A percentile compares a stretch with the other conserved stretches of the same genome.
Conservation (phyloP, 805 yeast species). For the Yamadazyma scolyti region DNA sequence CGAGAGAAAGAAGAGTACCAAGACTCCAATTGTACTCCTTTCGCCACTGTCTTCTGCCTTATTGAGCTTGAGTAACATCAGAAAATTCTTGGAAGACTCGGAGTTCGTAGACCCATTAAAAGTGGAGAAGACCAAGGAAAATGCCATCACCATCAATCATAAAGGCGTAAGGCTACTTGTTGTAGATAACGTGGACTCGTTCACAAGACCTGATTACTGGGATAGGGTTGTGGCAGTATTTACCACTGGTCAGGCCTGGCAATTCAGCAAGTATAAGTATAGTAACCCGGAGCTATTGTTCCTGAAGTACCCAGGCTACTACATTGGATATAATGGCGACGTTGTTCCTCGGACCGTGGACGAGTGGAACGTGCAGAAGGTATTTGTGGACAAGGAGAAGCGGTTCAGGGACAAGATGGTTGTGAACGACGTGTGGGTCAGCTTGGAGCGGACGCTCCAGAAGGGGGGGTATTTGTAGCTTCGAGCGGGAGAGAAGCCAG, state of each 20-base stretch:
- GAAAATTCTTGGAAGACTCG: conserved; percentile 63
- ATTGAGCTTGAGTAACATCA: conserved; percentile 36
- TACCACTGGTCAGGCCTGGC: conserved; percentile 98
- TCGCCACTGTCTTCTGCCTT: conserved; percentile 44
- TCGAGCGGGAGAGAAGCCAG: no score
- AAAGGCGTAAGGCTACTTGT: conserved; percentile 60
- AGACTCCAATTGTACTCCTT: conserved; percentile 42
- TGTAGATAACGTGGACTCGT: conserved; percentile 81
- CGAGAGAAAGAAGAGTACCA: conserved; percentile 16
- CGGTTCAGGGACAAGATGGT: conserved; percentile 89
- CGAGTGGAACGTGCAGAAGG: conserved; percentile 85
- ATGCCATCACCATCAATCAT: conserved; percentile 51
- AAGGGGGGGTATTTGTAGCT: no score
- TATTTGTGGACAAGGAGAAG: conserved; percentile 74
- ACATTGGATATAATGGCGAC: conserved; percentile 73
- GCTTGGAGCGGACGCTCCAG: no score
- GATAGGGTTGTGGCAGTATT: conserved; percentile 92
- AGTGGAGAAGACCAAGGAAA: conserved; percentile 19
- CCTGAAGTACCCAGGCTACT: conserved; percentile 81
- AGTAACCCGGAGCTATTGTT: conserved; percentile 75
- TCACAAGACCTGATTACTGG: conserved; percentile 94
- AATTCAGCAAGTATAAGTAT: conserved; percentile 83
- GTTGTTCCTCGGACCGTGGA: conserved; percentile 68
- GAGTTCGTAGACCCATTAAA: conserved; percentile 51
- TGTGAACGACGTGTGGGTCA: conserved; percentile 80